Evolutionary conservation across 805 yeast species (phyloP).

Genomic region (Dipodascus albidus): DNA sequence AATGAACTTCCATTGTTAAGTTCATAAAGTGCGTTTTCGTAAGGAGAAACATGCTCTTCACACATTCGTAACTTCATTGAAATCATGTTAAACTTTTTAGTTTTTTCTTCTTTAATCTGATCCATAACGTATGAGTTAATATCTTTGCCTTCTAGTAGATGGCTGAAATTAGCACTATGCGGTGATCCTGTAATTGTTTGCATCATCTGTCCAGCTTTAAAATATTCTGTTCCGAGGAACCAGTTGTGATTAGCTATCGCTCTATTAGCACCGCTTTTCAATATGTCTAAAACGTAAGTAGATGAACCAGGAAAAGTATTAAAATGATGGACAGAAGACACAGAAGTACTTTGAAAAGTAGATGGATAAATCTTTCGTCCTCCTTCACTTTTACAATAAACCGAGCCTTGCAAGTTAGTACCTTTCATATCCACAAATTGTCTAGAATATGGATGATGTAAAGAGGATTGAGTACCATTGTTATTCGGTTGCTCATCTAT

Average conservation of each 20-base stretch:
- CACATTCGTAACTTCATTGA: background rate
- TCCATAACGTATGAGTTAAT: slow-evolving; percentile 1
- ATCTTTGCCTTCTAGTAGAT: background rate
- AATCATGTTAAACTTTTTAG: background rate
- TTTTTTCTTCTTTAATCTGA: background rate
- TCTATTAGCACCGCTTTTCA: background rate
- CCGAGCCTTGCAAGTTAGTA: background rate
- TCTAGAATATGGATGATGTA: background rate
- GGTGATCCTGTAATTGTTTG: background rate
- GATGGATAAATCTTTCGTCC: background rate
- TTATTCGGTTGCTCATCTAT: slow-evolving; percentile 3
- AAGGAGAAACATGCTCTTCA: slow-evolving; percentile 7
- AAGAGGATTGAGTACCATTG: background rate
- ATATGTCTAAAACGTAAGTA: background rate
- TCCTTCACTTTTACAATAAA: background rate
- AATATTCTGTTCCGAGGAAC: background rate
- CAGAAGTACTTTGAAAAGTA: background rate
- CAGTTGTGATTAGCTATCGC: background rate
- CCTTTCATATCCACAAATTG: background rate
- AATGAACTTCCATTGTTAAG: slow-evolving; percentile 6
- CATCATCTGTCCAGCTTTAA: background rate
- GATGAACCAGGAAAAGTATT: background rate
- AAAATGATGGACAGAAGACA: background rate
- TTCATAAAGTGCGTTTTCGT: slow-evolving; percentile 7
- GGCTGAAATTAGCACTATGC: background rate